These are phyloP conservation scores for Aspergillus ibericus DNA, from an alignment of 2,329 filamentous ascomycete genomes.

Conservation along the genomic window DNA sequence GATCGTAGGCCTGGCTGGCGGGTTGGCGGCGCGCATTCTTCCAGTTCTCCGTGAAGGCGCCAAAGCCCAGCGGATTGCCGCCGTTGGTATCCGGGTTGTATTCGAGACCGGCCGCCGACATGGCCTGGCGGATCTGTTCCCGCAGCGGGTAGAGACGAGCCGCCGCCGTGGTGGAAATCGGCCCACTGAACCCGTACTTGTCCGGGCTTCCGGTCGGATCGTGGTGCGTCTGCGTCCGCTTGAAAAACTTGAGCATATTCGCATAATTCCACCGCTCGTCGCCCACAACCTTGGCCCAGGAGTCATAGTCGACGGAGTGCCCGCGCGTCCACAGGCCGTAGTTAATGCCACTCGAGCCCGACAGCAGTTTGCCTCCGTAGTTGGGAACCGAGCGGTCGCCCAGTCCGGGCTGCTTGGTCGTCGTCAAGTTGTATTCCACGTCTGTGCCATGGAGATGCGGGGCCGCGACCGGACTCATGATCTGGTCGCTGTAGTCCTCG, in stretches of 20 bases:
- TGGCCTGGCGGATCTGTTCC: neutral
- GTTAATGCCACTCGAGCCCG: neutral
- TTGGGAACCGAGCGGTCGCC: neutral
- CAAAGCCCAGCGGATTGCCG: neutral
- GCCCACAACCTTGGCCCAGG: neutral
- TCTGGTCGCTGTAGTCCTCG: neutral
- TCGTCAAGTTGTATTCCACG: neutral
- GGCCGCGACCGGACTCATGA: neutral
- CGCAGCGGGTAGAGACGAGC: neutral
- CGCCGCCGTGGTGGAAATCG: neutral
- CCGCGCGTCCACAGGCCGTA: neutral
- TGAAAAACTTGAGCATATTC: neutral
- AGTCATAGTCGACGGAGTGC: neutral
- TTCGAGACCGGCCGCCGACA: neutral
- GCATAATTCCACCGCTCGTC: neutral
- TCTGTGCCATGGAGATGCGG: neutral
- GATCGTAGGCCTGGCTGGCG: neutral
- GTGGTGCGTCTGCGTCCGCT: neutral
- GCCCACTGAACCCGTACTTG: neutral
- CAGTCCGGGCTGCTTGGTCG: neutral
- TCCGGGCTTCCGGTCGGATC: neutral
- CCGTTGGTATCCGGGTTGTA: neutral
- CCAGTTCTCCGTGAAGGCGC: neutral
- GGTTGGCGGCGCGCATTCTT: neutral
- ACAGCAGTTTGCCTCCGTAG: neutral